A percentile compares a stretch with the other conserved stretches of the same genome.
Evolutionary conservation across 1,139 yeast species (phyloP).

Genomic region (Neolecta irregularis): DNA sequence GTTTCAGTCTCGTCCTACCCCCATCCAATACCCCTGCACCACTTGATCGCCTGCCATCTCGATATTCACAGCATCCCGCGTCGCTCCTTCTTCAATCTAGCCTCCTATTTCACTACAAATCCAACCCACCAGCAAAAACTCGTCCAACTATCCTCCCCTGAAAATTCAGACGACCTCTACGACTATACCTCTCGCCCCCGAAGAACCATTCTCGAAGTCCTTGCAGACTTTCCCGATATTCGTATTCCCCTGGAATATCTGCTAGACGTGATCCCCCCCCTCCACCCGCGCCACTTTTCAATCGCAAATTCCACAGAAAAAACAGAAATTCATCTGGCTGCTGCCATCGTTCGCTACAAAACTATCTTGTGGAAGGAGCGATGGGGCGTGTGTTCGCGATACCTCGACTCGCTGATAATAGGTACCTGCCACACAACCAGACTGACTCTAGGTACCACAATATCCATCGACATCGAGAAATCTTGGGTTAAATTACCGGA

Average conservation of each 20-base stretch:
- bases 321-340: slow-evolving; percentile 48
- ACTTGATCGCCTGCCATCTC: slow-evolving; percentile 59
- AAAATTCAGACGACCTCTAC: slow-evolving; percentile 53
- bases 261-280: slow-evolving; percentile 59
- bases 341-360: slow-evolving; percentile 75
- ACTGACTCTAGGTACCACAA: slow-evolving; percentile 11
- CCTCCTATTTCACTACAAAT: slow-evolving; percentile 48
- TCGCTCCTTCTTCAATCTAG: slow-evolving; percentile 54
- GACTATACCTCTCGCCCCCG: slow-evolving; percentile 86
- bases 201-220: slow-evolving; percentile 68
- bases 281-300: slow-evolving; percentile 70
- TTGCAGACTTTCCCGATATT: slow-evolving; percentile 63
- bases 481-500: slow-evolving; percentile 16
- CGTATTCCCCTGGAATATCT: slow-evolving; percentile 58
- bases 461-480: too few species aligned
- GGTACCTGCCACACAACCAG: background rate
- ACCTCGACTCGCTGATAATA: slow-evolving; percentile 27
- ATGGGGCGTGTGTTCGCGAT: slow-evolving; percentile 72
- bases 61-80: slow-evolving; percentile 76
- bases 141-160: slow-evolving; percentile 54
- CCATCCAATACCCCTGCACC: slow-evolving; percentile 45
- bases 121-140: slow-evolving; percentile 61
- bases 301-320: slow-evolving; percentile 40
- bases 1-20: slow-evolving; percentile 28
- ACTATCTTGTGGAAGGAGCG: slow-evolving; percentile 66